Evolutionary conservation across 345 rosid species (phyloP).

Genomic region (Eucalyptus leucophloia): DNA sequence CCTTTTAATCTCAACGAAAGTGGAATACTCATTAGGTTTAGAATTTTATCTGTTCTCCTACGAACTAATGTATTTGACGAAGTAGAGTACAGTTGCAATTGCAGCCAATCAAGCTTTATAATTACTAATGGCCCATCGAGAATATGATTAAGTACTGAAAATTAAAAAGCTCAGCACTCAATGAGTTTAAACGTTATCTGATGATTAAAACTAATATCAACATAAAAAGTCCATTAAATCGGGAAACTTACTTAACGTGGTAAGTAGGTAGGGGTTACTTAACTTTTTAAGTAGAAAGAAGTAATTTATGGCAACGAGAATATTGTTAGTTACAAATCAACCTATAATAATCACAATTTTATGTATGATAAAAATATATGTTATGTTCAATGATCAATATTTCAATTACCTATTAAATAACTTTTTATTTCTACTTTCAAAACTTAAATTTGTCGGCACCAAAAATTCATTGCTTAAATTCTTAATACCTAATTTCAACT

Average conservation of each 20-base stretch:
- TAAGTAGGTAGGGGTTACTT: background rate
- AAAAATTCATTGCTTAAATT: background rate
- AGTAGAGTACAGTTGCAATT: background rate
- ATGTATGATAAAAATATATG: background rate
- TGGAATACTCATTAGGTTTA: background rate
- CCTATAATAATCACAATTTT: background rate
- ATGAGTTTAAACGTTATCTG: background rate
- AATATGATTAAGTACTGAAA: background rate
- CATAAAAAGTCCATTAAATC: background rate
- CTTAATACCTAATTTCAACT: background rate
- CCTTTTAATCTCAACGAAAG: background rate
- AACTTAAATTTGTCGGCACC: background rate
- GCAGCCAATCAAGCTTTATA: background rate
- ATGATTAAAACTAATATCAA: background rate
- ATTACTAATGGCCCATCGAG: background rate
- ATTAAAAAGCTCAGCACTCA: background rate
- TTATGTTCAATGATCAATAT: background rate
- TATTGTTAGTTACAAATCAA: background rate
- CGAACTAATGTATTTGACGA: background rate
- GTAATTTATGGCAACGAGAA: background rate
- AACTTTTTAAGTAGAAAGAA: background rate
- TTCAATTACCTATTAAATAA: background rate
- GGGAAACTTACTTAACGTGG: background rate
- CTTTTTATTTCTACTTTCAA: background rate
- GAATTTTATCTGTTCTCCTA: background rate